Evolutionary conservation across 2,329 filamentous ascomycete species (phyloP).

Genomic region (Nigrospora osmanthi): DNA sequence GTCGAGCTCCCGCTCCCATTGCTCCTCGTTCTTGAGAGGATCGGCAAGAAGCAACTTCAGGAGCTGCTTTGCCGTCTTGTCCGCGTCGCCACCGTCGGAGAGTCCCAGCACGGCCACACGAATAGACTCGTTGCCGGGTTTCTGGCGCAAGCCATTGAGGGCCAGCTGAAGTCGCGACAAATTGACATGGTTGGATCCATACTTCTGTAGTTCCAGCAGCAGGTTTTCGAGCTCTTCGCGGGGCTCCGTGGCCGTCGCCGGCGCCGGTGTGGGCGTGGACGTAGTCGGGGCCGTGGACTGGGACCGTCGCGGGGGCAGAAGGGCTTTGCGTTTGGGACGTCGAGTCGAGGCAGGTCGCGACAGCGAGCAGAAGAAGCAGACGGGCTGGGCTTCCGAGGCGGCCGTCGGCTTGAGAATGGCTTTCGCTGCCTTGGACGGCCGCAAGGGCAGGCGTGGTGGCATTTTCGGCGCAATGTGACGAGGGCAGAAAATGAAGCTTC

Average conservation of each 20-base stretch:
- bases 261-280: background rate
- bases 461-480: constrained; percentile 8
- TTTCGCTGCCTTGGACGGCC: constrained; percentile 13
- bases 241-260: constrained; percentile 13
- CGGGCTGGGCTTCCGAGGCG: constrained; percentile 6
- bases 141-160: constrained; percentile 53
- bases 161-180: constrained; percentile 66
- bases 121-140: constrained; percentile 47
- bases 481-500: too few species aligned
- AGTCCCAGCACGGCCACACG: constrained; percentile 51
- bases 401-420: constrained; percentile 5
- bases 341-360: constrained; percentile 6
- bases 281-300: constrained; percentile 10
- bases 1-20: constrained; percentile 60
- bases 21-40: constrained; percentile 52
- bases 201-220: constrained; percentile 52
- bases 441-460: constrained; percentile 21
- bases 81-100: constrained; percentile 25
- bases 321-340: constrained; percentile 12
- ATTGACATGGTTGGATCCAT: constrained; percentile 55
- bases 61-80: constrained; percentile 51
- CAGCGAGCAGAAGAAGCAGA: constrained; percentile 23
- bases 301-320: constrained; percentile 12
- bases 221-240: constrained; percentile 50
- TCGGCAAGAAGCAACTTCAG: constrained; percentile 65